Conservation (phyloP, 768 basidiomycete species). For the Phanerochaete sordida region DNA sequence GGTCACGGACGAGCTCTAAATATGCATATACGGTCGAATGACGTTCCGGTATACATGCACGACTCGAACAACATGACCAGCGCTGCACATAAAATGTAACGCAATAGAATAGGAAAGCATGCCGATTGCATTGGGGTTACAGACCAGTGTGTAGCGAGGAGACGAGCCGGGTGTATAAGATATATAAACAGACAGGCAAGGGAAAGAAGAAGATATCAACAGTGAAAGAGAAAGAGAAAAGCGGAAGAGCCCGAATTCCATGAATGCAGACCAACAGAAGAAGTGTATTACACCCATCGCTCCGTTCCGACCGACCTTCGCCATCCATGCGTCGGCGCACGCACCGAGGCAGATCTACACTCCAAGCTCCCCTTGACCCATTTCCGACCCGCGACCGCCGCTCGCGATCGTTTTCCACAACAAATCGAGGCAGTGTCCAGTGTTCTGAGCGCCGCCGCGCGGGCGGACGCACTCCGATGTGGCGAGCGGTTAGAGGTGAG, state of each 20-base stretch:
- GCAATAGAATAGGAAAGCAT: conserved; percentile 1
- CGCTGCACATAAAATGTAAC: background rate
- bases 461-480: background rate
- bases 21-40: background rate
- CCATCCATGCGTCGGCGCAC: background rate
- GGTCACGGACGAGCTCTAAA: background rate
- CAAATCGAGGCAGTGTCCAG: background rate
- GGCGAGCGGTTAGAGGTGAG: background rate
- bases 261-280: background rate
- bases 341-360: background rate
- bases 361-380: background rate
- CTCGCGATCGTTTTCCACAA: background rate
- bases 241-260: background rate
- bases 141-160: background rate
- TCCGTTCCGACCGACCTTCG: background rate
- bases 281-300: conserved; percentile 1
- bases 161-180: background rate
- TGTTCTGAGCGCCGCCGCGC: background rate
- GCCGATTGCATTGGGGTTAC: conserved; percentile 5
- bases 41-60: background rate
- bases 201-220: background rate
- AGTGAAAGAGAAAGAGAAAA: background rate
- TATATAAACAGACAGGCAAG: conserved; percentile 1
- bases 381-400: background rate
- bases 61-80: background rate